Base-by-base conservation (phyloP, 139 green algal species). In the Auxenochlorella pyrenoidosa region DNA sequence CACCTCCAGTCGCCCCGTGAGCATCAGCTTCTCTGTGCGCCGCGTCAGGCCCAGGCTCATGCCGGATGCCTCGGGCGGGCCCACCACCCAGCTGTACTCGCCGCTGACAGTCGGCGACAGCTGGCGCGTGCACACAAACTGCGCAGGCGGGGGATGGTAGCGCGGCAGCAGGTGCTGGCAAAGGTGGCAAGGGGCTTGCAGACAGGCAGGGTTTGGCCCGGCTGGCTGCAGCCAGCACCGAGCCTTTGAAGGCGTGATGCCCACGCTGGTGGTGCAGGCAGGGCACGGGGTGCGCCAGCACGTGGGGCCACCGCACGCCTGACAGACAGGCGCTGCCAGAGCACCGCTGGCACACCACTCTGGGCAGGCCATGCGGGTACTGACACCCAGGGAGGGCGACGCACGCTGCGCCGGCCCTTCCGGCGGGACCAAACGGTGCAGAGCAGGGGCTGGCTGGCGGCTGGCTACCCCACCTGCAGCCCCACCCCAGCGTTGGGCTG, bases 31-130 rank as follows among this genome's bases (percentile, higher is more conserved):
- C 19, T 86, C 84, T 16, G 24, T 77, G 15, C 80, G 83, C 15
- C 75, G 79, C 15, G 66, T 88, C 40, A 92, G 28, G 41, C 79
- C 81, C n/a, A 92, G 70, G 34, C 38, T 79, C 78, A 89, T 83
- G 60, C 89, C 89, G 0, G n/a, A 21, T 0, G 79, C 43, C 47
- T 65, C 80, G 1, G 38, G 22, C 10, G 85, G 91, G 2, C 90
- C 85, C 43, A 94, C 26, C 70, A 85, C 59, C 90, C 88, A 91
- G 40, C 70, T 77, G 83, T 89, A 77, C 59, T 93, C 90, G 1
- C 88, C 91, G 21, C 75, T 70, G 19, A 47, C 51, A n/a, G 16
- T 75, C 12, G 66, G 32, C 22, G 68, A 71, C 60, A 94, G 89
- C 75, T 90, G 89, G 18, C 91, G 84, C 26, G 81, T 71, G 28